Conservation (phyloP, 2,329 filamentous ascomycete genomes). For the Pleurostoma richardsiae region DNA sequence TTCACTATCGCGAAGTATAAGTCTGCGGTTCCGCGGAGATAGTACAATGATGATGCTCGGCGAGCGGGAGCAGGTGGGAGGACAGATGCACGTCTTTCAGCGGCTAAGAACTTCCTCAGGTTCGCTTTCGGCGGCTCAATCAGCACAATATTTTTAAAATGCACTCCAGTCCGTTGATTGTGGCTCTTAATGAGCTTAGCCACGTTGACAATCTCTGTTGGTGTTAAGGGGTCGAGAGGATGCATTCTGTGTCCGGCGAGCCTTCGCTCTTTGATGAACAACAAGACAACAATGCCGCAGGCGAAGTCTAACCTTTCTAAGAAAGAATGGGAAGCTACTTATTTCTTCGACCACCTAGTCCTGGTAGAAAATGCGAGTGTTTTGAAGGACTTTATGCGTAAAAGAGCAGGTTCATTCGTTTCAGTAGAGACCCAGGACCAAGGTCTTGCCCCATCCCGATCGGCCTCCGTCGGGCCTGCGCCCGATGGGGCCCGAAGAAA, state of each 20-base stretch:
- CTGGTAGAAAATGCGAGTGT: no score
- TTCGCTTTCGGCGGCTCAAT: background rate
- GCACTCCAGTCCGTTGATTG: background rate
- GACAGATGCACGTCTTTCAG: background rate
- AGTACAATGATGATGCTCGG: constrained; percentile 1
- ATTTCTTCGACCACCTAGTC: no score
- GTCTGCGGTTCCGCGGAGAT: background rate
- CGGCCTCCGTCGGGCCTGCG: no score
- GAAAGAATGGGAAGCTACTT: no score
- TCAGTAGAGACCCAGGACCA: no score
- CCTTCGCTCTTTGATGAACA: no score
- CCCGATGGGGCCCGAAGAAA: no score
- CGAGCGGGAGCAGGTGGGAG: background rate
- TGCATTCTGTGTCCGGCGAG: constrained; percentile 4
- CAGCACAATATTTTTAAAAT: background rate
- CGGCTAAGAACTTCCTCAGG: background rate
- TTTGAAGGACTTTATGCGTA: no score
- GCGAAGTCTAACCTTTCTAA: no score
- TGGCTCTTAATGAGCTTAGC: background rate
- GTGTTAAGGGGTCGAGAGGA: constrained; percentile 5
- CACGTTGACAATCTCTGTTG: background rate
- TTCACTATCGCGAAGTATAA: background rate
- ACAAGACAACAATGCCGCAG: no score
- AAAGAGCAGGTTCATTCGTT: no score
- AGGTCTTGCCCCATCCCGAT: no score